Base-by-base conservation (phyloP, 257 asterid genomes). In the Rubia yunnanensis region DNA sequence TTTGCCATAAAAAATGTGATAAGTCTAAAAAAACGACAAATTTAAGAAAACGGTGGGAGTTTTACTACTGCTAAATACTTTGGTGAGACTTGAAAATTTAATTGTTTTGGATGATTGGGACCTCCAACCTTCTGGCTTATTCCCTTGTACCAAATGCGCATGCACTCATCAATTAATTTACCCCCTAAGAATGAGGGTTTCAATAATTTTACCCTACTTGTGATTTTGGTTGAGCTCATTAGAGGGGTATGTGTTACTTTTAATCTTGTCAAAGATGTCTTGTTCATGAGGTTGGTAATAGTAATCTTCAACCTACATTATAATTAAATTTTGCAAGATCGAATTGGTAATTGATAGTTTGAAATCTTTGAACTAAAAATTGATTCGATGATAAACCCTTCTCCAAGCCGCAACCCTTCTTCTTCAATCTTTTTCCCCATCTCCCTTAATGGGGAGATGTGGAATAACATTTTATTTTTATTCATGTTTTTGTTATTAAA, bases 81-180 rank as follows among this genome's bases (percentile, higher is more conserved):
- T 44, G 57, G 57, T 50, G 57, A 50, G 13, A 50, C 14, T 13
- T 39, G 11, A 38, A 28, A 59, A 54, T 38, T 60, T 44, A 0
- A 66, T 64, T 50, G 65, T 71, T 72, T 55, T 63, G 22, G 41
- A 54, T 57, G 82, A 77, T 73, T 31, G 64, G 50, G 76, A 77
- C 78, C 23, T 73, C 48, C 65, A 62, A 77, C 78, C 81, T 77
- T 72, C 70, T 69, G 60, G 52, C 67, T 22, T 71, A 35, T 59
- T 57, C 53, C 32, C 9, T 73, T 73, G 59, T 34, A 63, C 60
- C 1, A 61, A 46, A 39, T 41, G 32, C 23, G 44, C 59, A 63
- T 46, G 11, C 18, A 50, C n/a, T n/a, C n/a, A 68, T 72, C 74
- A 63, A 68, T 58, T 35, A 35, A 35, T 68, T n/a, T 68, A 55